A percentile compares a stretch with the other conserved stretches of the same genome.
These are phyloP conservation scores for Arachis stenosperma DNA, from an alignment of 306 rosid species.

Conservation along the genomic window DNA sequence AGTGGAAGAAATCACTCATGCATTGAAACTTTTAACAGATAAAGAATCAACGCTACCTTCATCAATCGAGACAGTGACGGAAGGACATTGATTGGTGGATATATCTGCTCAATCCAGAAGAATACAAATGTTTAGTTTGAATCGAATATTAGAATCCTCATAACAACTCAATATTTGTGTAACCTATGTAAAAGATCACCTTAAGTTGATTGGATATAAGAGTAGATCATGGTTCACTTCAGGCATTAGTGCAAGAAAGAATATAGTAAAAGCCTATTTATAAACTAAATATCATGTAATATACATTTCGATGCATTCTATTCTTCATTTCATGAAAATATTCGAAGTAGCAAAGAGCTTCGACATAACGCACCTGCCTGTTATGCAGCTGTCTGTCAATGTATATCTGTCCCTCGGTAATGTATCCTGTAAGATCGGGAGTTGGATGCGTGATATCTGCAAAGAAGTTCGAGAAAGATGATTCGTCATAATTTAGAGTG, in stretches of 20 bases:
- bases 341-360: constrained; percentile 3
- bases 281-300: constrained; percentile 6
- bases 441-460: constrained; percentile 98
- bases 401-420: constrained; percentile 98
- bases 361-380: constrained; percentile 70
- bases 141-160: constrained; percentile 26
- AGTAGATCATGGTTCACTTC: constrained; percentile 15
- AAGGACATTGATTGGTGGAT: constrained; percentile 98
- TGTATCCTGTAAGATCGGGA: constrained; percentile 99
- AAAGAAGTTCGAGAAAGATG: constrained; percentile 41
- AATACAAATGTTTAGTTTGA: constrained; percentile 34
- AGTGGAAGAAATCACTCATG: constrained; percentile 1
- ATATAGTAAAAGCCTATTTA: background rate
- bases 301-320: constrained; percentile 5
- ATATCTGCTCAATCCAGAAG: constrained; percentile 61
- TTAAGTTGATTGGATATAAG: constrained; percentile 13
- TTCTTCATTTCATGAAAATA: background rate
- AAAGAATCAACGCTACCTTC: constrained; percentile 68
- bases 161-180: constrained; percentile 22
- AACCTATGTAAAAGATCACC: background rate
- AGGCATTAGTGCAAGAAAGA: constrained; percentile 28
- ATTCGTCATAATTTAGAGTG: constrained; percentile 2
- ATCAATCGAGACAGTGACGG: constrained; percentile 97
- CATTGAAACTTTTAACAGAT: background rate
- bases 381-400: constrained; percentile 92